Evolutionary conservation across 192 early-diverging fungal species (phyloP), one percentile per base, ranked within the genome.

Genomic region (Rhizoclosmatium sp.): DNA sequence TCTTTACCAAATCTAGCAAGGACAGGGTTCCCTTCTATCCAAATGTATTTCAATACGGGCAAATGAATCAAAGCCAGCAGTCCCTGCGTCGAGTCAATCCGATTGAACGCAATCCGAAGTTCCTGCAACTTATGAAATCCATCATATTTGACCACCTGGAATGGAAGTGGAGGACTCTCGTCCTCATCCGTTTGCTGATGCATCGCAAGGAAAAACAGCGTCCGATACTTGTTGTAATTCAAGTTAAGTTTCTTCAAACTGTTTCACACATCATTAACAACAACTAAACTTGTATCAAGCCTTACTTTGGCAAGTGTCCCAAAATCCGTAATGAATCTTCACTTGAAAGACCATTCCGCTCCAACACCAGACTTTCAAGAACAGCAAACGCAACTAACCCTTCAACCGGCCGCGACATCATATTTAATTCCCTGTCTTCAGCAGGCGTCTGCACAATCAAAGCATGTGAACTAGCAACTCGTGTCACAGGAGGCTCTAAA

Each of bases 1-100:
- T 4, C 59, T 54, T 51, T 68, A 4, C 69, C 69, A 40, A 62
- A 40, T 47, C 45, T 66, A 41, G 59, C 78, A 78, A 89, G 80
- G 19, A 87, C 69, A 2, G 89, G 86, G 54, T 90, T 90, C 39
- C 85, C 87, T 69, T 86, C 86, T 59, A 90, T 42, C 67, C 71
- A 86, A n/a, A 90, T 75, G 23, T 72, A 60, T 66, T 75, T 23
- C 39, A 90, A 51, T 14, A 45, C 68, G 7, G 83, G 85, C 5
- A 90, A 75, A 67, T 77, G 85, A 2, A 87, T 76, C 19, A 89
- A 48, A 1, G 85, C 86, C 49, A 88, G 59, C 12, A 90, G 62
- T 23, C 77, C 83, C 44, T 80, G 83, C 10, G 79, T 65, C 19
- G 78, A 82, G 3, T 66, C 69, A 40, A 90, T 82, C 4, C 65